These are phyloP conservation scores for Trichophaea hybrida DNA, from an alignment of 2,329 filamentous ascomycete genomes.

Conservation along the genomic window DNA sequence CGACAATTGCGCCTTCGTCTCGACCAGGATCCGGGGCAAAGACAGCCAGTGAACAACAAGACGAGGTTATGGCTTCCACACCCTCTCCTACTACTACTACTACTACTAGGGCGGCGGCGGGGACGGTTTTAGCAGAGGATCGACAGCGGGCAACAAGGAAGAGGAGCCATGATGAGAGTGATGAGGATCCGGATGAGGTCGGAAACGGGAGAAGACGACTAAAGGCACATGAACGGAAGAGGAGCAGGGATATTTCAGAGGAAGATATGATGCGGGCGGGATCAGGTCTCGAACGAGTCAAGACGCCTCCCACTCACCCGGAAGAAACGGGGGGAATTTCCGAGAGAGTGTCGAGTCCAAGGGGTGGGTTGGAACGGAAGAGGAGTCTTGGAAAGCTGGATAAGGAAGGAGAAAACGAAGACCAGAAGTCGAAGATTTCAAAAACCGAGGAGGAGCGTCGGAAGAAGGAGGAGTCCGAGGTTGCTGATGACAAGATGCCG, in stretches of 20 bases:
- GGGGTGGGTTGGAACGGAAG: constrained; percentile 16
- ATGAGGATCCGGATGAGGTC: constrained; percentile 14
- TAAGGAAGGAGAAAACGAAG: constrained; percentile 17
- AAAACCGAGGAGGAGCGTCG: constrained; percentile 12
- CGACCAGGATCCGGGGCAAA: constrained; percentile 13
- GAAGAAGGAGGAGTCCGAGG: constrained; percentile 15
- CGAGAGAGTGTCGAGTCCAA: constrained; percentile 12
- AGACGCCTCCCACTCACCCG: constrained; percentile 20
- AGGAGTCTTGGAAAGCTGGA: constrained; percentile 17
- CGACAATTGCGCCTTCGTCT: constrained; percentile 17
- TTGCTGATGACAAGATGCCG: constrained; percentile 6
- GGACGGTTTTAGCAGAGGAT: constrained; percentile 10
- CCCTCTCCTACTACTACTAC: neutral
- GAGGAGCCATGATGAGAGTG: constrained; percentile 20
- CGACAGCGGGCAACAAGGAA: constrained; percentile 20
- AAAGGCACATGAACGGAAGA: constrained; percentile 20
- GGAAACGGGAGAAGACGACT: constrained; percentile 7
- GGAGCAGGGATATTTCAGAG: constrained; percentile 23
- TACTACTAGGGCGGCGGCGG: neutral
- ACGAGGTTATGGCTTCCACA: constrained; percentile 3
- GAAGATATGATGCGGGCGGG: constrained; percentile 19
- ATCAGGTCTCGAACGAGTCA: constrained; percentile 18
- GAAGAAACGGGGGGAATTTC: constrained; percentile 16
- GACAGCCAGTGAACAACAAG: constrained; percentile 9
- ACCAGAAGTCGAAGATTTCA: constrained; percentile 15